Evolutionary conservation across 352 stramenopile species (phyloP), one percentile per base, ranked within the genome.

Genomic region (Pythium utonaiense): DNA sequence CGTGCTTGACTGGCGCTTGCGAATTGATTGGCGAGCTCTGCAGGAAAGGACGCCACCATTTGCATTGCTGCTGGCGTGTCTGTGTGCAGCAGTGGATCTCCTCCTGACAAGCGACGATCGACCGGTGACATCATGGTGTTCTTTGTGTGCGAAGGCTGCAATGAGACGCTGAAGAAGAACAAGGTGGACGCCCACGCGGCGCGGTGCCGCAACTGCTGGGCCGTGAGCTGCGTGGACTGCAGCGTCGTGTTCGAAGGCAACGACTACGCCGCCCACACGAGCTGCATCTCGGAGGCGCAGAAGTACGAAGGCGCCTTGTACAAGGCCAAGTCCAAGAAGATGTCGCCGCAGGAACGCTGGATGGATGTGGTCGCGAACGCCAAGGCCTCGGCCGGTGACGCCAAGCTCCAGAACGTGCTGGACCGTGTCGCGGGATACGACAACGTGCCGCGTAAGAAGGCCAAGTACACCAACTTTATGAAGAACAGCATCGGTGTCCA

Each of bases 121-220:
- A n/a, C n/a, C n/a, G n/a, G n/a, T n/a, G n/a, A n/a, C n/a, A n/a
- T 28, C 17, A 94, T 94, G 84, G 84, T 94, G 41, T 94, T 92
- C 62, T 94, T 94, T 50, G 83, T 94, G 44, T 94, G 84, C 58
- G 84, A 94, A 64, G 82, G 80, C 54, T 94, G 84, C 76, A 92
- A 94, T 61, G 84, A 98, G 77, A 97, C 88, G 61, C 76, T 98
- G 50, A 98, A 97, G 73, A 98, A 98, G 78, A 94, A 90, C 69
- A 95, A 98, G 67, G 92, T 98, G 51, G 88, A 97, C 57, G 77
- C 74, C 36, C 92, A 98, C 65, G 81, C 78, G 0, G 73, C 71
- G 17, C 93, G 89, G 25, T 94, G 80, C 57, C 75, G 81, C 54
- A 89, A 93, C 69, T 97, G 89, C 76, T 96, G 85, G 78, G 81